A percentile compares a stretch with the other conserved stretches of the same genome.
phyloP scores from a whole-genome alignment of 225 moss, liverwort and hornwort species.

The Marchantia paleacea region DNA sequence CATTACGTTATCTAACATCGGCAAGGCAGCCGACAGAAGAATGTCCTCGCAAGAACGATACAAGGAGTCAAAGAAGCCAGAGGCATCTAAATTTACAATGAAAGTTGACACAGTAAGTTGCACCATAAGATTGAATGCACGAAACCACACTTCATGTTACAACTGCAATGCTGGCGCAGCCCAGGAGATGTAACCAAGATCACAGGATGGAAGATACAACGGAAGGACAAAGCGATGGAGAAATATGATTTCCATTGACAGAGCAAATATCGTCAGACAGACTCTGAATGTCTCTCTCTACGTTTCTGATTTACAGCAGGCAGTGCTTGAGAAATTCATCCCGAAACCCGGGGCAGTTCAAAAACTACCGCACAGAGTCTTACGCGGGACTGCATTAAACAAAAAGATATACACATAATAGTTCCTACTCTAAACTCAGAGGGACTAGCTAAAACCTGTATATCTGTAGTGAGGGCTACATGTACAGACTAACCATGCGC shows the following conservation, averaged over 20 bases:
- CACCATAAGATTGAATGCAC: no score
- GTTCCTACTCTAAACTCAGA: constrained; percentile 7
- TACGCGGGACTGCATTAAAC: neutral
- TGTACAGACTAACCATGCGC: neutral
- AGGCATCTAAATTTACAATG: no score
- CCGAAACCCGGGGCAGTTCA: constrained; percentile 10
- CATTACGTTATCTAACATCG: no score
- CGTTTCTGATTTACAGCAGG: constrained; percentile 1
- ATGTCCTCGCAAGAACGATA: no score
- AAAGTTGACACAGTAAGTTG: no score
- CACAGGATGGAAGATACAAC: neutral
- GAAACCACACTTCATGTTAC: no score
- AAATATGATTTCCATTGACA: neutral
- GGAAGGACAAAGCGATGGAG: neutral
- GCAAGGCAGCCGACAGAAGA: no score
- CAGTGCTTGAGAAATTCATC: neutral
- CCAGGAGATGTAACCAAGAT: neutral
- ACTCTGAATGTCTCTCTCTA: neutral
- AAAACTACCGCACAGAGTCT: neutral
- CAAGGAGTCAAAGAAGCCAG: no score
- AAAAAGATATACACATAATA: constrained; percentile 1
- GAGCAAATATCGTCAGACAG: neutral
- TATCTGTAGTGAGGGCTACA: neutral
- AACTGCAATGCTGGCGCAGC: no score
- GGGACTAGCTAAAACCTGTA: neutral